Conservation (phyloP, 192 early-diverging fungal species). For the Umbelopsis ramanniana region DNA sequence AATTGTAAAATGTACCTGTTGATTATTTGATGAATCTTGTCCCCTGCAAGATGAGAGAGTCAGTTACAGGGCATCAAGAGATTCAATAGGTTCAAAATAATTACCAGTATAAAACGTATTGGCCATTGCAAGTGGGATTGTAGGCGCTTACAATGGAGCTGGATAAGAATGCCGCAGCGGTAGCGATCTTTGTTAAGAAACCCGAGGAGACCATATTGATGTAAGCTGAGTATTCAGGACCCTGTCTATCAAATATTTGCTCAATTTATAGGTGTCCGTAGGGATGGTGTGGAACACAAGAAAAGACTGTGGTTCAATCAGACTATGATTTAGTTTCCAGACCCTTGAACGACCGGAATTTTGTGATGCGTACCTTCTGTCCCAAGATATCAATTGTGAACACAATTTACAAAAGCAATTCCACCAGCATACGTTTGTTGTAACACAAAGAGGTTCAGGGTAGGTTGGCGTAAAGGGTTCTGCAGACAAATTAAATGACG, state of each 20-base stretch:
- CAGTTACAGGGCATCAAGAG: no score
- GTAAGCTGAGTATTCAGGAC: background rate
- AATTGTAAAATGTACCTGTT: background rate
- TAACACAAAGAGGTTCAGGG: background rate
- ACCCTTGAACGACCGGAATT: background rate
- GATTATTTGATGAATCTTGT: constrained; percentile 1
- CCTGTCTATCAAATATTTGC: background rate
- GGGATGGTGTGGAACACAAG: background rate
- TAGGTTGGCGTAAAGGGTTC: background rate
- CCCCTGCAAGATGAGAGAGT: background rate
- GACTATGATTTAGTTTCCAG: background rate
- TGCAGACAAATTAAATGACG: constrained; percentile 20
- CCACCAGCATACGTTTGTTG: background rate
- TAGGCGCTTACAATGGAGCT: constrained; percentile 12
- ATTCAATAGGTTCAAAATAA: background rate
- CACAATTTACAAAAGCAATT: background rate
- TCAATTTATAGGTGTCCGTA: background rate
- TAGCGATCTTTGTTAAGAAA: background rate
- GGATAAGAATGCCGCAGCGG: constrained; percentile 3
- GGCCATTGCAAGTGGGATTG: constrained; percentile 8
- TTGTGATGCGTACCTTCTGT: background rate
- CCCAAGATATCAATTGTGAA: background rate
- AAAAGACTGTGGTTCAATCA: background rate
- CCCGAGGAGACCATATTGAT: constrained; percentile 3
- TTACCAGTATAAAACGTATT: constrained; percentile 17